Evolutionary conservation across 805 yeast species (phyloP).

Genomic region (Priceomyces medius): DNA sequence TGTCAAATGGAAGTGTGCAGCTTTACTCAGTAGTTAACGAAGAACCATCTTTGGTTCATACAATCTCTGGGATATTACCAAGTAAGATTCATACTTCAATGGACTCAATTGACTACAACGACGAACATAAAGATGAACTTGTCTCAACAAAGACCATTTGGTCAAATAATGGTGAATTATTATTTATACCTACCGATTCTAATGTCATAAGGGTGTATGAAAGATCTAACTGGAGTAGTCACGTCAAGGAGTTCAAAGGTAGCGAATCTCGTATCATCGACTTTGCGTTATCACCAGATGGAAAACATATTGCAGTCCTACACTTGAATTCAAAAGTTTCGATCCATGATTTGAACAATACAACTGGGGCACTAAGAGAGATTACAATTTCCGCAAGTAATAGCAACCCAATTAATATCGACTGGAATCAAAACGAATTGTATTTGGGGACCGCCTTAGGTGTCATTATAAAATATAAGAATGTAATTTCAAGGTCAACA

Average conservation of each 20-base stretch:
- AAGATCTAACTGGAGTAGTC: conserved; percentile 33
- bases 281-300: conserved; percentile 61
- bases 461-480: conserved; percentile 9
- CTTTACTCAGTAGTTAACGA: conserved; percentile 57
- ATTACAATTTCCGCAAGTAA: conserved; percentile 24
- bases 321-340: conserved; percentile 50
- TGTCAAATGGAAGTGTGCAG: conserved; percentile 58
- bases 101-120: conserved; percentile 35
- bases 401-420: conserved; percentile 23
- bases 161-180: conserved; percentile 66
- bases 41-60: conserved; percentile 50
- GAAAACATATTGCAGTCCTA: conserved; percentile 57
- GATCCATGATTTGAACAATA: conserved; percentile 51
- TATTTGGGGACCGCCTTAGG: conserved; percentile 47
- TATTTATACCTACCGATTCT: conserved; percentile 63
- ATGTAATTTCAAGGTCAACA: conserved; percentile 8
- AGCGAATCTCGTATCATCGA: conserved; percentile 39
- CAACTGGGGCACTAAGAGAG: conserved; percentile 26
- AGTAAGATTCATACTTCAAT: conserved; percentile 31
- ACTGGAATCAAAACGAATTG: conserved; percentile 27
- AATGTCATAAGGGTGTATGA: conserved; percentile 47
- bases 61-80: conserved; percentile 42
- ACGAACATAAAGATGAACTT: conserved; percentile 45
- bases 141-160: conserved; percentile 60
- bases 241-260: conserved; percentile 13